These are phyloP conservation scores for Aureococcus anophagefferens DNA, from an alignment of 108 stramenopile species.

Conservation along the genomic window DNA sequence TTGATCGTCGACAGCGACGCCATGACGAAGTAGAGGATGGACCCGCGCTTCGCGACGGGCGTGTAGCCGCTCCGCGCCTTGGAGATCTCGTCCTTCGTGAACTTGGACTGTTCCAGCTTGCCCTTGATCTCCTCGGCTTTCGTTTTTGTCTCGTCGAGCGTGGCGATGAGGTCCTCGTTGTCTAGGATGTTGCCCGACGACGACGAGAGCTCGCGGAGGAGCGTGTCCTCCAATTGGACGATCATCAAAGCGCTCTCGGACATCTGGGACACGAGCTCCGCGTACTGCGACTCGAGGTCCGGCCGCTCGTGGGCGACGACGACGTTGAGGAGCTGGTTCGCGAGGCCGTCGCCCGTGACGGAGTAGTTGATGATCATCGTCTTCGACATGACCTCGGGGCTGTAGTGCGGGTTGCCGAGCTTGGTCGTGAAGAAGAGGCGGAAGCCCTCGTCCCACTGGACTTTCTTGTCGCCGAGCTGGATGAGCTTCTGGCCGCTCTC, in stretches of 20 bases:
- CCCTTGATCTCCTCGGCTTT: slow-evolving; percentile 50
- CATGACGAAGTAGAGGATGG: slow-evolving; percentile 58
- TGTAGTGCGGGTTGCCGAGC: slow-evolving; percentile 57
- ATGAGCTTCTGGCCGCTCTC: slow-evolving; percentile 41
- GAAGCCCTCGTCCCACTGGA: slow-evolving; percentile 56
- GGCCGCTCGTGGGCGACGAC: slow-evolving; percentile 57
- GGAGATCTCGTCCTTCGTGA: slow-evolving; percentile 53
- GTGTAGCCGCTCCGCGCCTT: slow-evolving; percentile 41
- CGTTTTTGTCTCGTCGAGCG: slow-evolving; percentile 53
- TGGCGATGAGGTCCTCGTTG: slow-evolving; percentile 53
- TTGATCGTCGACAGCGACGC: slow-evolving; percentile 45
- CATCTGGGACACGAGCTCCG: slow-evolving; percentile 48
- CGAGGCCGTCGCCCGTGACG: slow-evolving; percentile 50
- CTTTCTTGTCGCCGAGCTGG: slow-evolving; percentile 47
- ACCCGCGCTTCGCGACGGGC: slow-evolving; percentile 57
- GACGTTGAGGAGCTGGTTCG: slow-evolving; percentile 57
- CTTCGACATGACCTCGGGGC: slow-evolving; percentile 64
- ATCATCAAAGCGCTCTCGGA: slow-evolving; percentile 44
- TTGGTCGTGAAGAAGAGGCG: slow-evolving; percentile 58
- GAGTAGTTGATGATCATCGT: slow-evolving; percentile 63
- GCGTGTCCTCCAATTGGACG: slow-evolving; percentile 47
- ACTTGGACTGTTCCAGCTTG: slow-evolving; percentile 45
- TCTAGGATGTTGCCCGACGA: slow-evolving; percentile 57
- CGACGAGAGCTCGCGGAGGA: slow-evolving; percentile 41
- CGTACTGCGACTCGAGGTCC: slow-evolving; percentile 52